phyloP scores from a whole-genome alignment of 1,284 basidiomycete genomes.

The Ustilago shanxiensis region DNA sequence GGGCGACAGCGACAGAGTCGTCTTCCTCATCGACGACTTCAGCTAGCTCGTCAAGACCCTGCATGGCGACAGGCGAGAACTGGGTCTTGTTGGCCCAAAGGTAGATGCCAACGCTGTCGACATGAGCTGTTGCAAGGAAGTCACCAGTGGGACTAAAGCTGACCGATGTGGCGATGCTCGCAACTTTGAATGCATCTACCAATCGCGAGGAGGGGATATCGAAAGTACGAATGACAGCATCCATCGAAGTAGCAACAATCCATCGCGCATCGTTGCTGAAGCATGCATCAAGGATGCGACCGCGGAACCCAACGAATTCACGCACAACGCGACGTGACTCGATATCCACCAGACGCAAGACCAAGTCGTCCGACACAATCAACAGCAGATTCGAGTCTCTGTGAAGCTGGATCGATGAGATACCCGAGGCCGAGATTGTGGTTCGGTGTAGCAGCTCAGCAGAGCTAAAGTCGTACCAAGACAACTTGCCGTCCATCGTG shows the following conservation, averaged over 20 bases:
- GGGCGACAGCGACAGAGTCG: slow-evolving; percentile 20
- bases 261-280: slow-evolving; percentile 95
- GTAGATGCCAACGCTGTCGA: slow-evolving; percentile 92
- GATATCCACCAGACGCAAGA: slow-evolving; percentile 87
- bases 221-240: slow-evolving; percentile 92
- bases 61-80: slow-evolving; percentile 86
- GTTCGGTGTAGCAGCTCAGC: slow-evolving; percentile 78
- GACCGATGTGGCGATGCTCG: slow-evolving; percentile 89
- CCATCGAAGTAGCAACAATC: slow-evolving; percentile 88
- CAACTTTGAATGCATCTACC: slow-evolving; percentile 90
- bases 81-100: slow-evolving; percentile 98
- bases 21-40: slow-evolving; percentile 71
- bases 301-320: slow-evolving; percentile 75
- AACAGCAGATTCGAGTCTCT: slow-evolving; percentile 89
- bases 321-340: slow-evolving; percentile 89
- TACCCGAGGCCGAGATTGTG: slow-evolving; percentile 78
- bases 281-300: slow-evolving; percentile 60
- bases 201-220: slow-evolving; percentile 92
- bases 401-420: slow-evolving; percentile 82
- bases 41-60: slow-evolving; percentile 82
- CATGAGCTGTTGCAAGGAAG: slow-evolving; percentile 93
- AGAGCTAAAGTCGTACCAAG: slow-evolving; percentile 97
- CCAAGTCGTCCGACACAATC: slow-evolving; percentile 84
- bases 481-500: slow-evolving; percentile 84
- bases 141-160: slow-evolving; percentile 94